Conservation (phyloP, 2,329 filamentous ascomycete genomes). For the Bipolaris bicolor region DNA sequence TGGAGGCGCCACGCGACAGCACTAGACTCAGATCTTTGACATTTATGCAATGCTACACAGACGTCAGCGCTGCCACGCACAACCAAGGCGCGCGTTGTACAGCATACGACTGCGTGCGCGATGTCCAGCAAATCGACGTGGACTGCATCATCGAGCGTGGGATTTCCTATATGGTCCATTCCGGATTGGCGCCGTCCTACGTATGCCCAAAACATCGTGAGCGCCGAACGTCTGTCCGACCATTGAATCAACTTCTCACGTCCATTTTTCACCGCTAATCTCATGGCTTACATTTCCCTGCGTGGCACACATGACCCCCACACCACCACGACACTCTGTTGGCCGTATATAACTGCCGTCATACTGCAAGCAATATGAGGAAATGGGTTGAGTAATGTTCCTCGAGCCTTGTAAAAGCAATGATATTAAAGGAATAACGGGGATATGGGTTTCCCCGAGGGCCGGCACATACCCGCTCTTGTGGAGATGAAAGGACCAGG, state of each 20-base stretch:
- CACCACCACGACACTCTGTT: conserved; percentile 5
- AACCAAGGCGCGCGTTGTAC: conserved; percentile 20
- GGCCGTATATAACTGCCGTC: conserved; percentile 4
- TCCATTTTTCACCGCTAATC: conserved; percentile 13
- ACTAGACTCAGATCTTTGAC: conserved; percentile 19
- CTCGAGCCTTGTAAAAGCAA: not conserved
- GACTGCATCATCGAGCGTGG: conserved; percentile 20
- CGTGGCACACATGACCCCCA: conserved; percentile 5
- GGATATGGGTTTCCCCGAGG: not conserved
- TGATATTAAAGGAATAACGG: not conserved
- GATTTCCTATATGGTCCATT: conserved; percentile 12
- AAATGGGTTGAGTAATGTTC: not conserved
- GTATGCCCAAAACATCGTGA: conserved; percentile 18
- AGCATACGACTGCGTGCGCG: conserved; percentile 8
- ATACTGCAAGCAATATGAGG: conserved; percentile 2
- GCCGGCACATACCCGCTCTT: not conserved
- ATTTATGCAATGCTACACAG: conserved; percentile 15
- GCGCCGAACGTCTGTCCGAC: conserved; percentile 19
- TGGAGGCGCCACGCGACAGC: conserved; percentile 18
- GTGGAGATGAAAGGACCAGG: conserved; percentile 11
- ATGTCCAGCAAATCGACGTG: conserved; percentile 2
- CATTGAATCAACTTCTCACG: conserved; percentile 15
- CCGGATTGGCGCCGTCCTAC: conserved; percentile 16
- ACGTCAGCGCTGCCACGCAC: conserved; percentile 16
- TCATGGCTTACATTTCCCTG: conserved; percentile 7